Conservation (phyloP, 257 asterid genomes). For the Penstemon davidsonii region DNA sequence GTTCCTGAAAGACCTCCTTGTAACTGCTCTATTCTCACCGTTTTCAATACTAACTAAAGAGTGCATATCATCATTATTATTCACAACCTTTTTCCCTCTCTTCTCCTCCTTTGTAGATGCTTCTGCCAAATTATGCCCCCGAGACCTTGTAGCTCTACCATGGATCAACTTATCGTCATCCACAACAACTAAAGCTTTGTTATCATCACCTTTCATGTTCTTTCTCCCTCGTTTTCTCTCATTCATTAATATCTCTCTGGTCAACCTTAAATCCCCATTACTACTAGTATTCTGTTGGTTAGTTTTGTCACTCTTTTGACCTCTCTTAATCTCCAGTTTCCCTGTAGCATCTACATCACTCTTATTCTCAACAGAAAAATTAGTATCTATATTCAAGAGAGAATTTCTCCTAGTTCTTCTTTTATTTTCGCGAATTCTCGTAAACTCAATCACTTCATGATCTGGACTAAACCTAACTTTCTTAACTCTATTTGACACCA, state of each 20-base stretch:
- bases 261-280: slow-evolving; percentile 15
- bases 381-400: slow-evolving; percentile 11
- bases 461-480: slow-evolving; percentile 65
- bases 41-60: slow-evolving; percentile 27
- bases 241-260: slow-evolving; percentile 22
- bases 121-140: slow-evolving; percentile 32
- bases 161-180: neutral
- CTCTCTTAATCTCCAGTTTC: slow-evolving; percentile 31
- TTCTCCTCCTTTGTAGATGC: slow-evolving; percentile 26
- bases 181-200: slow-evolving; percentile 24
- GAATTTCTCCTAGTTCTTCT: slow-evolving; percentile 38
- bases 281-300: neutral
- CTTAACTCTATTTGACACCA: slow-evolving; percentile 33
- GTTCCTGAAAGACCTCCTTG: slow-evolving; percentile 31
- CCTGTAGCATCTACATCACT: slow-evolving; percentile 7
- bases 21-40: slow-evolving; percentile 27
- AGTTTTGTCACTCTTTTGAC: slow-evolving; percentile 12
- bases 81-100: slow-evolving; percentile 30
- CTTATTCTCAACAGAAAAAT: slow-evolving; percentile 27
- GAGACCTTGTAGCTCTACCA: slow-evolving; percentile 38
- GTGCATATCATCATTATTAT: slow-evolving; percentile 13
- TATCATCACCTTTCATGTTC: slow-evolving; percentile 6
- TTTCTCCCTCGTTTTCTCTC: slow-evolving; percentile 20
- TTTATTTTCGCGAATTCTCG: slow-evolving; percentile 24
- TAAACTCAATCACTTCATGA: slow-evolving; percentile 51